Evolutionary conservation across 2,329 filamentous ascomycete species (phyloP), one percentile per base, ranked within the genome.

Genomic region (Mycosphaerella arachidis): DNA sequence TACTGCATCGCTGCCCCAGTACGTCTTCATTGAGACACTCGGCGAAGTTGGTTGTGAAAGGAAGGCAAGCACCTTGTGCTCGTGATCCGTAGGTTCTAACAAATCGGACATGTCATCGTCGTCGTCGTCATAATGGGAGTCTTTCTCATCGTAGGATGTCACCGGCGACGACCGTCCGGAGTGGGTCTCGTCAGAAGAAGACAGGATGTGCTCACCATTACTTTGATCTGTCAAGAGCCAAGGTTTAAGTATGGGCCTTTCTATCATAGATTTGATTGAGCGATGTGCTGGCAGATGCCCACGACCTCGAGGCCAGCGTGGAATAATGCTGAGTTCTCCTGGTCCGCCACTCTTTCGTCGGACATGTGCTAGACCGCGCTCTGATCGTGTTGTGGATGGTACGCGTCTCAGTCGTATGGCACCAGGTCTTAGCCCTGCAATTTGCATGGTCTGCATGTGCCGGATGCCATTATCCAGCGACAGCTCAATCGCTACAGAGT

Each of bases 401-500:
- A 60, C 53, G 43, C 65, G 52, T 29, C 58, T 48, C n/a, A 55
- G 48, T 31, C 58, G 58, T 33, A 57, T 27, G 7, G 31, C 37
- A 45, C 13, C n/a, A 27, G 50, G 55, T 43, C 33, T 43, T n/a
- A 50, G 10, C 48, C 58, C 57, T 18, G 40, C 40, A 24, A 59
- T 43, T 45, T 54, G 43, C 31, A 48, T 55, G 12, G 55, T 48
- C 18, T 63, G 60, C 13, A 65, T 59, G 46, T 63, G 55, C 16
- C 55, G 56, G 1, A 93, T 88, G 1, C 89, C 88, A 20, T 84
- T 81, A 70, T 94, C 90, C 1, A 97, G 77, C 4, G 92, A 91
- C 51, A 96, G 77, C 72, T 97, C 93, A 57, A 97, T 91, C 3
- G 92, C 90, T 67, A 91, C 91, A 57, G 92, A 88, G 70, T 96